These are phyloP conservation scores for Penicillium sumatraense DNA, from an alignment of 2,329 filamentous ascomycete species.

Conservation along the genomic window DNA sequence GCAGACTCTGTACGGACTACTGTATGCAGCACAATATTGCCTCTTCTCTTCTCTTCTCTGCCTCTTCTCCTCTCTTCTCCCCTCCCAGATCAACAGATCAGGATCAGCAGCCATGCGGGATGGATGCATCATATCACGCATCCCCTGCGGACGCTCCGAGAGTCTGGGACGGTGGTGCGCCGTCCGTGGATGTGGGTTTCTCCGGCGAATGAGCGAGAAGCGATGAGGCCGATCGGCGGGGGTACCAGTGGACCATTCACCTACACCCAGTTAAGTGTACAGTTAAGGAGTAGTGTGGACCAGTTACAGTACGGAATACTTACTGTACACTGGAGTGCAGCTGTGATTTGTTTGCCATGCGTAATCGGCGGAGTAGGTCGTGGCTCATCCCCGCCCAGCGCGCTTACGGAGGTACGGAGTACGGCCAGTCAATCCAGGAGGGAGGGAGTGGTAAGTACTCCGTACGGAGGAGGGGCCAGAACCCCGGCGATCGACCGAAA, in stretches of 20 bases:
- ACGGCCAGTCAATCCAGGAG: too few species aligned
- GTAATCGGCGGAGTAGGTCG: slow-evolving; percentile 18
- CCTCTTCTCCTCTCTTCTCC: too few species aligned
- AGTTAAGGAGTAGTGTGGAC: too few species aligned
- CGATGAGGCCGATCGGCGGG: slow-evolving; percentile 4
- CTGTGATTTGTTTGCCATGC: background rate
- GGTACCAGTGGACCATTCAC: too few species aligned
- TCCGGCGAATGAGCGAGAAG: slow-evolving; percentile 8
- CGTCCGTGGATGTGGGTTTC: slow-evolving; percentile 25
- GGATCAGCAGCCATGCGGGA: background rate
- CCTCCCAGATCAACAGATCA: too few species aligned
- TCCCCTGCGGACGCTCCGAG: slow-evolving; percentile 14
- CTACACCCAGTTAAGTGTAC: too few species aligned
- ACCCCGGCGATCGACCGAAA: slow-evolving; percentile 1
- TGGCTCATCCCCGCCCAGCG: slow-evolving; percentile 14
- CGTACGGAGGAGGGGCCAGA: background rate
- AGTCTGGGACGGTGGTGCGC: slow-evolving; percentile 24
- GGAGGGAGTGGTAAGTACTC: too few species aligned
- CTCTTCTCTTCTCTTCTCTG: too few species aligned
- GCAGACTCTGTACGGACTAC: too few species aligned
- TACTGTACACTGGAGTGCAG: background rate
- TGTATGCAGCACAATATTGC: background rate
- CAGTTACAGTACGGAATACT: too few species aligned
- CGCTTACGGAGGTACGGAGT: too few species aligned
- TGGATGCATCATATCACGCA: background rate